These are phyloP conservation scores for Metroxylon sagu DNA, from an alignment of 176 grass and related monocot species.

Conservation along the genomic window DNA sequence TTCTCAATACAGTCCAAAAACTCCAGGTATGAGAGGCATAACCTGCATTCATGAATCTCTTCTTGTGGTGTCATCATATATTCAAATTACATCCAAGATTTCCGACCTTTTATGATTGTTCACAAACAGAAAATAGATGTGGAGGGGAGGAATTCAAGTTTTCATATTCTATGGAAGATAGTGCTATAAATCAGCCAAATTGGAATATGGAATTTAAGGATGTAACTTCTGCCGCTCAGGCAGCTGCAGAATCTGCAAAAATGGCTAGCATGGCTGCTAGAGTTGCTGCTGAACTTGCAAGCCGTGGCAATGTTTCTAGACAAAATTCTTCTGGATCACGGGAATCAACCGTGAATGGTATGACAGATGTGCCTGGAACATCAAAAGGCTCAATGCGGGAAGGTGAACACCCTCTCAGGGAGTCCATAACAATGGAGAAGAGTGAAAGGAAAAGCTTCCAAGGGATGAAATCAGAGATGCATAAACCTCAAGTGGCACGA, in stretches of 20 bases:
- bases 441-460: not conserved
- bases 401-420: conserved; percentile 12
- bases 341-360: conserved; percentile 21
- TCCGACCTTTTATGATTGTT: not conserved
- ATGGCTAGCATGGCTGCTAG: conserved; percentile 84
- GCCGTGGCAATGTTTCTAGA: conserved; percentile 47
- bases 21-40: not conserved
- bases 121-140: conserved; percentile 6
- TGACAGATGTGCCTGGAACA: not conserved
- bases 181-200: conserved; percentile 28
- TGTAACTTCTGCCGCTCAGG: conserved; percentile 82
- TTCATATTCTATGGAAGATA: conserved; percentile 27
- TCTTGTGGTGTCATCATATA: too few species aligned
- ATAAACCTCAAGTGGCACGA: not conserved
- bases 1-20: conserved; percentile 18
- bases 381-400: conserved; percentile 22
- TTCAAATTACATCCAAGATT: not conserved
- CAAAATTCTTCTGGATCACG: conserved; percentile 29
- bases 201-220: conserved; percentile 90
- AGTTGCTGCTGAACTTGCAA: conserved; percentile 92
- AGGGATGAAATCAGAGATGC: not conserved
- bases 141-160: conserved; percentile 1
- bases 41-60: too few species aligned
- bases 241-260: conserved; percentile 83
- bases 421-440: conserved; percentile 6